A percentile compares a stretch with the other conserved stretches of the same genome.
Evolutionary conservation across 2,329 filamentous ascomycete species (phyloP).

Genomic region (Alternaria infectoria): DNA sequence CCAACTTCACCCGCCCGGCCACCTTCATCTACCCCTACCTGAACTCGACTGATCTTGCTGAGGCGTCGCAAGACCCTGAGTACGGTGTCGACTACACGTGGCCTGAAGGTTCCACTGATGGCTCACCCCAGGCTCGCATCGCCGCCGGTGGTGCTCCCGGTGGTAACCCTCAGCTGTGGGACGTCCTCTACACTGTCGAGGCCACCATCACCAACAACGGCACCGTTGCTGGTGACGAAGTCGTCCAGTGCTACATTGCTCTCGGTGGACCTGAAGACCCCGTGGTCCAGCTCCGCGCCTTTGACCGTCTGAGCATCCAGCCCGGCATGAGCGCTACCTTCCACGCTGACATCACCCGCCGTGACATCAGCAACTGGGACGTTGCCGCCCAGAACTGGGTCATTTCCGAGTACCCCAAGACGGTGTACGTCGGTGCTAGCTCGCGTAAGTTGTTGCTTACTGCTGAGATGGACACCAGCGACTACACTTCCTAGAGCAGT

Average conservation of each 20-base stretch:
- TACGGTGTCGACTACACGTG: conserved; percentile 67
- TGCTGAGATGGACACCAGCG: conserved; percentile 31
- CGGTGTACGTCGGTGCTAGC: conserved; percentile 64
- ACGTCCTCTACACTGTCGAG: conserved; percentile 70
- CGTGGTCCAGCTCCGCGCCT: conserved; percentile 72
- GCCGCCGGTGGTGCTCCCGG: conserved; percentile 69
- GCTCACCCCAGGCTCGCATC: conserved; percentile 63
- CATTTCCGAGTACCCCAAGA: conserved; percentile 63
- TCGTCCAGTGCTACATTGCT: conserved; percentile 77
- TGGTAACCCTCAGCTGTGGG: conserved; percentile 69
- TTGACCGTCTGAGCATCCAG: conserved; percentile 76
- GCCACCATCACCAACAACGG: conserved; percentile 77
- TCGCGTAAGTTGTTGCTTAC: conserved; percentile 63
- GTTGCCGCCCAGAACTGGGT: conserved; percentile 82
- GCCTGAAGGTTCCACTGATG: conserved; percentile 64
- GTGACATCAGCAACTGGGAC: conserved; percentile 91
- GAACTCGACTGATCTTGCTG: conserved; percentile 65
- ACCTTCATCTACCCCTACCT: conserved; percentile 75
- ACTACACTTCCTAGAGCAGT: conserved; percentile 11
- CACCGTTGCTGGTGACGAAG: conserved; percentile 67
- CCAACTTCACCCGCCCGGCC: conserved; percentile 58
- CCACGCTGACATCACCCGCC: conserved; percentile 71
- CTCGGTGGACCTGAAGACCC: conserved; percentile 80
- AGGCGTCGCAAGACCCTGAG: conserved; percentile 63
- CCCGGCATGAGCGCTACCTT: conserved; percentile 73